Evolutionary conservation across 2,329 filamentous ascomycete genomes (phyloP), one percentile per base, ranked within the genome.

Genomic region (Alternaria triticimaculans): DNA sequence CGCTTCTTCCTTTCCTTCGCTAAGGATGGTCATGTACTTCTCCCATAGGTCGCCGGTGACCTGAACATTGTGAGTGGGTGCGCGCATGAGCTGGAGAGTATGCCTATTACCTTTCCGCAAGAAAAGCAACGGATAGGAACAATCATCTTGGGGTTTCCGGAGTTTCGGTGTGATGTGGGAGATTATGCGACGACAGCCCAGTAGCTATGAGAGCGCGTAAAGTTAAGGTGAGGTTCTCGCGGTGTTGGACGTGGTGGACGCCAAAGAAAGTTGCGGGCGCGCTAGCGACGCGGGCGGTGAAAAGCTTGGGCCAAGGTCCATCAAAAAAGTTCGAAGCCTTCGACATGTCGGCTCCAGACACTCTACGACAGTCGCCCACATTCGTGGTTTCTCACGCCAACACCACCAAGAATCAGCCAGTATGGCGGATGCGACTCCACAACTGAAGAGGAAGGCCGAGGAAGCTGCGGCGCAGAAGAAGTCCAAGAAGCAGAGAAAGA

Each of bases 91-190:
- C 56, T 50, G 48, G 44, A 55, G 21, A 41, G 49, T 63, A 11
- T 37, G 43, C 58, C 43, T 59, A 82, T 64, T 83, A 97, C 96
- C 92, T 99, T 99, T 82, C 96, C 96, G 82, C 96, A 99, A 62
- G 96, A 98, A 84, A 99, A 99, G 85, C 96, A 99, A 73, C 96
- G 93, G 71, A 99, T 93, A 3, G 96, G 96, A 73, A 99, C 98
- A 83, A 99, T 99, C 96, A 99, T 99, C 61, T 83, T 91, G 84
- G 71, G 53, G 64, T 26, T 48, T 55, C n/a, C 28, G 23, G 12
- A 2, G 26, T 30, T 15, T 28, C 15, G 3, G 44, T 21, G 3
- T 7, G n/a, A 9, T 20, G 18, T 28, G 43, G 2, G 11, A n/a
- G 53, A 30, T 14, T 49, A 50, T 25, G 58, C 64, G 60, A 59